phyloP scores from a whole-genome alignment of 2,329 filamentous ascomycete genomes.

The Nemania sp. region DNA sequence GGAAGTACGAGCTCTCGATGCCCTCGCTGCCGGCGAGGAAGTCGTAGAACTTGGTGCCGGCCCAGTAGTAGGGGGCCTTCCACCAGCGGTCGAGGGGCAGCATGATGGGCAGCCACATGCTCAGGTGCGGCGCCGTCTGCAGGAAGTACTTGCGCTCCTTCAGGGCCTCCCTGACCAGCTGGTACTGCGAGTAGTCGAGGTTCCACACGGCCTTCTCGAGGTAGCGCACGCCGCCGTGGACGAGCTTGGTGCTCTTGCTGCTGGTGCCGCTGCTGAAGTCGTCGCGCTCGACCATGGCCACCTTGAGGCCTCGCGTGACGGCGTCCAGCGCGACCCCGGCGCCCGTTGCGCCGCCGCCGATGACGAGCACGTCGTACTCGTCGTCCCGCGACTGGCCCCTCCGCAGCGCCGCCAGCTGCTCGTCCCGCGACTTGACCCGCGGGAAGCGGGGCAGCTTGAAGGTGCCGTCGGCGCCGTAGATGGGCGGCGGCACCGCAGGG shows the following conservation, averaged over 20 bases:
- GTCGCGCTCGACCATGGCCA: slow-evolving; percentile 72
- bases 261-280: slow-evolving; percentile 76
- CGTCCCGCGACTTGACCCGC: slow-evolving; percentile 62
- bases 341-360: slow-evolving; percentile 73
- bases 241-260: slow-evolving; percentile 76
- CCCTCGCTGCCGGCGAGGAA: slow-evolving; percentile 83
- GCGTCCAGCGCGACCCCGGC: slow-evolving; percentile 74
- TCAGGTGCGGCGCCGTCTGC: slow-evolving; percentile 74
- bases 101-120: slow-evolving; percentile 77
- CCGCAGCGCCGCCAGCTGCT: slow-evolving; percentile 67
- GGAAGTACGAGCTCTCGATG: slow-evolving; percentile 86
- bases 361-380: slow-evolving; percentile 71
- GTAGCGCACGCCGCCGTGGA: slow-evolving; percentile 77
- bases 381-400: slow-evolving; percentile 49
- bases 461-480: slow-evolving; percentile 68
- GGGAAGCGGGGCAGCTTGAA: slow-evolving; percentile 71
- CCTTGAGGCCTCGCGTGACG: slow-evolving; percentile 70
- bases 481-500: slow-evolving; percentile 71
- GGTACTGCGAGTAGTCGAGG: slow-evolving; percentile 73
- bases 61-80: slow-evolving; percentile 79
- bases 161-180: slow-evolving; percentile 72
- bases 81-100: slow-evolving; percentile 75
- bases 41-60: slow-evolving; percentile 81
- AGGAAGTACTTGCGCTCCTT: slow-evolving; percentile 77
- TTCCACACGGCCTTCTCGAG: slow-evolving; percentile 78